phyloP scores from a whole-genome alignment of 352 stramenopile genomes.

The Phytophthora aleatoria region DNA sequence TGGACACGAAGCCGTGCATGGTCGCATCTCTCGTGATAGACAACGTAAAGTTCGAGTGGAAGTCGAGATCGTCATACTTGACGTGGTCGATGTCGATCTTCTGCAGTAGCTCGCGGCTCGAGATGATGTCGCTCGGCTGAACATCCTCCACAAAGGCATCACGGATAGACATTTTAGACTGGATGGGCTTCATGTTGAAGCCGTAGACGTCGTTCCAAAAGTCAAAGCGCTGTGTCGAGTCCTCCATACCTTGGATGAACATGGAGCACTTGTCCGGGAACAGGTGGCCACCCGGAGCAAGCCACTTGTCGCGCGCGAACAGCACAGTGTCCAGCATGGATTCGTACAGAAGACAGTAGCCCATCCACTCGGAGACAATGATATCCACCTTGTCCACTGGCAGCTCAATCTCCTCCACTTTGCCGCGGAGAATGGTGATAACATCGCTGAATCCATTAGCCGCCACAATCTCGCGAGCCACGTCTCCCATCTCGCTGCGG shows the following conservation, averaged over 20 bases:
- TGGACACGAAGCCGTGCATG: slow-evolving; percentile 95
- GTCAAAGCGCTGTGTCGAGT: slow-evolving; percentile 70
- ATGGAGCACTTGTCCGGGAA: slow-evolving; percentile 98
- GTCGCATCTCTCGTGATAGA: slow-evolving; percentile 86
- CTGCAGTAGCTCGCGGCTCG: slow-evolving; percentile 83
- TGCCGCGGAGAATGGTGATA: slow-evolving; percentile 95
- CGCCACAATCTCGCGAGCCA: slow-evolving; percentile 94
- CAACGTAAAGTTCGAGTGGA: slow-evolving; percentile 91
- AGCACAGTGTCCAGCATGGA: slow-evolving; percentile 98
- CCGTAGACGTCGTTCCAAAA: slow-evolving; percentile 99
- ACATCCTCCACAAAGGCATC: slow-evolving; percentile 98
- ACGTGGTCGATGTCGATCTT: slow-evolving; percentile 90
- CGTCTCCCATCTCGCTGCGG: slow-evolving; percentile 93
- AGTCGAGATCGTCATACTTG: slow-evolving; percentile 95
- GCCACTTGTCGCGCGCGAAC: slow-evolving; percentile 96
- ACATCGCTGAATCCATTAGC: slow-evolving; percentile 91
- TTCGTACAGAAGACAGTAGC: slow-evolving; percentile 98
- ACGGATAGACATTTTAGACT: slow-evolving; percentile 93
- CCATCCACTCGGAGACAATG: slow-evolving; percentile 99
- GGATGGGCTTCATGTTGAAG: slow-evolving; percentile 98
- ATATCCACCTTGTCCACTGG: slow-evolving; percentile 96
- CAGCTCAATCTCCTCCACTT: slow-evolving; percentile 95
- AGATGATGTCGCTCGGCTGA: slow-evolving; percentile 86
- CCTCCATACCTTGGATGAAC: slow-evolving; percentile 86
- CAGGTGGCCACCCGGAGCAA: slow-evolving; percentile 92